Evolutionary conservation across 2,329 filamentous ascomycete genomes (phyloP), one percentile per base, ranked within the genome.

Genomic region (Aspergillus sp.): DNA sequence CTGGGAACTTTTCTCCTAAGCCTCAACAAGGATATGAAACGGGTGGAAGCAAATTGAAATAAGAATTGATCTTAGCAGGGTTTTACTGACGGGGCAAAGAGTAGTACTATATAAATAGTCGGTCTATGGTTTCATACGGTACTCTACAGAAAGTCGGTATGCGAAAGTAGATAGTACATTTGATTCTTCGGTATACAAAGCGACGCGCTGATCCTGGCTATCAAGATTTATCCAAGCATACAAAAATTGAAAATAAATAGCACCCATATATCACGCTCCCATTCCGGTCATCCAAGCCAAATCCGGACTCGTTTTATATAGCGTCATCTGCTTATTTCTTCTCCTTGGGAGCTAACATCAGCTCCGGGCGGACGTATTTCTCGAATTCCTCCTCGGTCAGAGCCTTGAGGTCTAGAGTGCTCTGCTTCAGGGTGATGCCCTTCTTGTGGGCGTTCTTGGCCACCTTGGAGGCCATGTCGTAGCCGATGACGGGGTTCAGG

Each of bases 361-460:
- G 79, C 75, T 97, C 91, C 27, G 93, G 93, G 61, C 83, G 82
- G 56, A 98, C 93, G 55, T 94, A 77, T 57, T 81, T 78, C 70
- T 96, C 89, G 65, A 97, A 97, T 65, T 96, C 90, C 63, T 86
- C 87, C 64, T 84, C 82, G 54, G 83, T 91, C 57, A 97, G 75
- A 41, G 89, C 91, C 58, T 95, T 80, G 56, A 98, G 80, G 77
- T 97, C 88, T 78, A 97, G 82, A 19, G 93, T 91, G 62, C 86
- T 91, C 73, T 94, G 75, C 78, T 96, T 96, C 49, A 98, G 80
- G 27, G 89, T 96, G 44, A 91, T 73, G 32, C 89, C 89, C 81
- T 97, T 97, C 81, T 96, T 96, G 77, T 98, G 93, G 10, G 93
- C 93, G 65, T 98, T 94, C 83, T 96, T 96, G 63, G 90, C 90